Percentiles rank a stretch among this genome's conserved stretches.
Evolutionary conservation across 2,329 filamentous ascomycete species (phyloP).

Genomic region (Drechslerella dactyloides): DNA sequence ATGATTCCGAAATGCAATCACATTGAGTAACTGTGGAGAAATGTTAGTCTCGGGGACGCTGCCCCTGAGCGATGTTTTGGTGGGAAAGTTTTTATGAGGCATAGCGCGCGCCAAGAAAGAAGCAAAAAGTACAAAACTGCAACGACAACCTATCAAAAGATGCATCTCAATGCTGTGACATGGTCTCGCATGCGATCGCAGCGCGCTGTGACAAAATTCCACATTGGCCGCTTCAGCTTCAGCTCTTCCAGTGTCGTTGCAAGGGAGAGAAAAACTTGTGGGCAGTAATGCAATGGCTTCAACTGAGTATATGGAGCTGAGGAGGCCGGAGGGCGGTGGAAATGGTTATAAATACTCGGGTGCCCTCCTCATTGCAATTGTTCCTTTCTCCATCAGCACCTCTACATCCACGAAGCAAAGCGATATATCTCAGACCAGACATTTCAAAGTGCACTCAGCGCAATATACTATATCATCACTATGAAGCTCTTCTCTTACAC

Average conservation of each 20-base stretch:
- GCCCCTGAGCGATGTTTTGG: too few species aligned
- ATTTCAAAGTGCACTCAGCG: neutral
- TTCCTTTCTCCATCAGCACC: neutral
- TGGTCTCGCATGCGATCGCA: too few species aligned
- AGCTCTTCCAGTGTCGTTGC: neutral
- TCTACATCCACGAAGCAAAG: neutral
- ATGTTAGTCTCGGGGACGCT: too few species aligned
- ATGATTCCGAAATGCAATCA: neutral
- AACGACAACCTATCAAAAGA: neutral
- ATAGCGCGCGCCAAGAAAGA: too few species aligned
- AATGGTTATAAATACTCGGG: neutral
- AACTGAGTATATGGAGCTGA: neutral
- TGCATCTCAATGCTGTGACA: neutral
- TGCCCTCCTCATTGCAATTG: neutral
- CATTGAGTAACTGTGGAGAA: neutral
- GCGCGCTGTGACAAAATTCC: neutral
- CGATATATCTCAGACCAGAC: neutral
- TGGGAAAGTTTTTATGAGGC: neutral
- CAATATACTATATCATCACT: neutral
- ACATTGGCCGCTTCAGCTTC: neutral
- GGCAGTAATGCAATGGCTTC: neutral
- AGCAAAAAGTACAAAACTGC: too few species aligned
- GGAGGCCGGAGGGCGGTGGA: neutral
- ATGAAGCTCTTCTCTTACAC: constrained; percentile 10
- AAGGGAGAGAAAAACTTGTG: neutral